Percentiles rank a stretch among this genome's conserved stretches.
Evolutionary conservation across 148 eudicot genomes (phyloP).

Genomic region (Rhododendron kiyosumense): DNA sequence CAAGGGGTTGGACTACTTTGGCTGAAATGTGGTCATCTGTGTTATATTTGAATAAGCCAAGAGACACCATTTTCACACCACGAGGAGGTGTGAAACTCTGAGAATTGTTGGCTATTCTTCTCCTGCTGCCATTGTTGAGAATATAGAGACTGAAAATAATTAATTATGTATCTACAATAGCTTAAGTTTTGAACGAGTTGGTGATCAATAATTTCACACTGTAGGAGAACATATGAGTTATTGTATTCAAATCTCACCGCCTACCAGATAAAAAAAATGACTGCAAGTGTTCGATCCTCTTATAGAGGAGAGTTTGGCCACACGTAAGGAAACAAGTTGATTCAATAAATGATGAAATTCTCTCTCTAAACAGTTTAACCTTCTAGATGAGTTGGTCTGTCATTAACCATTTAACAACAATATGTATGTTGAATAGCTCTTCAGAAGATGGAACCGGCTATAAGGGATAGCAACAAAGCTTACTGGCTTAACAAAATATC

Average conservation of each 20-base stretch:
- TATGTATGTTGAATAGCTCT: background rate
- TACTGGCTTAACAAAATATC: background rate
- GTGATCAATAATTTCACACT: background rate
- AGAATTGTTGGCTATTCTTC: background rate
- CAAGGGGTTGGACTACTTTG: background rate
- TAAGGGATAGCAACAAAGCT: background rate
- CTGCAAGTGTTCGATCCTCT: background rate
- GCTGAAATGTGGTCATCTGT: background rate
- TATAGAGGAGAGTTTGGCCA: background rate
- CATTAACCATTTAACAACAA: background rate
- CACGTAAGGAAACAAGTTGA: background rate
- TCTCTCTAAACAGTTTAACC: background rate
- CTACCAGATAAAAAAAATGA: background rate
- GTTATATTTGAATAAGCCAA: background rate
- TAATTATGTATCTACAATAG: background rate
- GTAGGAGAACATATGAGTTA: background rate
- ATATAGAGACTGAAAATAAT: background rate
- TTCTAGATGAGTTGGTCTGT: background rate
- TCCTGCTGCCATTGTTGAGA: background rate
- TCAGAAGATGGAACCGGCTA: background rate
- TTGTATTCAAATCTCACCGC: background rate
- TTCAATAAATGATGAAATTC: background rate
- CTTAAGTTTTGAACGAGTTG: background rate
- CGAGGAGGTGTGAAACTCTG: background rate
- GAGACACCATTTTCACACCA: background rate